These are phyloP conservation scores for Aspergillus phoenicis DNA, from an alignment of 2,329 filamentous ascomycete genomes.

Conservation along the genomic window DNA sequence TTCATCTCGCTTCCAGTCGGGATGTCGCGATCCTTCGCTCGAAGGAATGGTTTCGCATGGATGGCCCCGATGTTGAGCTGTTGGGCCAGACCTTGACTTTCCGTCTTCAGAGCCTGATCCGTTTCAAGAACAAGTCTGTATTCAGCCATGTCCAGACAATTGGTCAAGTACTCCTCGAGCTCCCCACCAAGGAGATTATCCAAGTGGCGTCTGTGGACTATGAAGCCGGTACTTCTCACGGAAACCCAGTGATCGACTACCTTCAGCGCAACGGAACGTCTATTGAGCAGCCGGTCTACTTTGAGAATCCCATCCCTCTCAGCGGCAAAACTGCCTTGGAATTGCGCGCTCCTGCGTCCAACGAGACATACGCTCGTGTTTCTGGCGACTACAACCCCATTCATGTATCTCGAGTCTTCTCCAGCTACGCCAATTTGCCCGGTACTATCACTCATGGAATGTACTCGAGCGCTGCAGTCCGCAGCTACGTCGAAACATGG, in stretches of 20 bases:
- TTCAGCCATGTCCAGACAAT: conserved; percentile 91
- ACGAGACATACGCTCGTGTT: conserved; percentile 96
- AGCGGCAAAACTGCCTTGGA: conserved; percentile 87
- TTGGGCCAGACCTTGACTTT: conserved; percentile 93
- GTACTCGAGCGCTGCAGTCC: conserved; percentile 97
- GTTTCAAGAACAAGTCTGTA: conserved; percentile 91
- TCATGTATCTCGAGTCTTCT: conserved; percentile 95
- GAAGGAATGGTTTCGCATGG: conserved; percentile 95
- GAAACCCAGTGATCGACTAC: conserved; percentile 96
- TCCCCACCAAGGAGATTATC: conserved; percentile 95
- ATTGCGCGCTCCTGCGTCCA: conserved; percentile 88
- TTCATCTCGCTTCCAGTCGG: conserved; percentile 82
- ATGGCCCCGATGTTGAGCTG: conserved; percentile 82
- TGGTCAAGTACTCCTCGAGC: conserved; percentile 88
- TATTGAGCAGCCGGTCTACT: conserved; percentile 94
- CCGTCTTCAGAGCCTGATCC: conserved; percentile 87
- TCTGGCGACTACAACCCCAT: conserved; percentile 99
- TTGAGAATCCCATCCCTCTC: conserved; percentile 95
- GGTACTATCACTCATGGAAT: conserved; percentile 99
- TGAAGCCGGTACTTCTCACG: conserved; percentile 84
- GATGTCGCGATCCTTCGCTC: conserved; percentile 92
- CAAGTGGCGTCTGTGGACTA: conserved; percentile 98
- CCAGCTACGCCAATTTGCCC: conserved; percentile 90
- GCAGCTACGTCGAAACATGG: conserved; percentile 97
- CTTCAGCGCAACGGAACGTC: conserved; percentile 86